Conservation (phyloP, 2,329 filamentous ascomycete species). For the Ascochyta lentis region DNA sequence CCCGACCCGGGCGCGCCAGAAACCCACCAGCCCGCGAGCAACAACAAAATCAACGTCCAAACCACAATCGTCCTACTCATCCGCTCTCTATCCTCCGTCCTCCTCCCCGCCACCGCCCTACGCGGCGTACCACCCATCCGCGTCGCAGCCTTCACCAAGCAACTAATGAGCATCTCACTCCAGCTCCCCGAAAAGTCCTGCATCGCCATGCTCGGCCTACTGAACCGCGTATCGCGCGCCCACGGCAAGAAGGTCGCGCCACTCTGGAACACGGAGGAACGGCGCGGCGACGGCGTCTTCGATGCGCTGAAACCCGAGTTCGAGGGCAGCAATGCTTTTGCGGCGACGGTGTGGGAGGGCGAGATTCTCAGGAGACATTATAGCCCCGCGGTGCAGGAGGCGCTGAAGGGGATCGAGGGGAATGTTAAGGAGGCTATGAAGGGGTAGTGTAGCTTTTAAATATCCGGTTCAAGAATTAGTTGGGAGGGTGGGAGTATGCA, state of each 20-base stretch:
- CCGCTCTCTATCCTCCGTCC: constrained; percentile 80
- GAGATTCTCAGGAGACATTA: constrained; percentile 87
- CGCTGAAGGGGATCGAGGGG: constrained; percentile 54
- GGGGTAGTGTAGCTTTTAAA: constrained; percentile 1
- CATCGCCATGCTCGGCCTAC: constrained; percentile 77
- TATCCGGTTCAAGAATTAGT: no score
- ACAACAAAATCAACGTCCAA: constrained; percentile 87
- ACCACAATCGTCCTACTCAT: constrained; percentile 93
- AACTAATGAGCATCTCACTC: constrained; percentile 79
- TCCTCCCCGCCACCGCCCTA: constrained; percentile 77
- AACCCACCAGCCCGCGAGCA: constrained; percentile 50
- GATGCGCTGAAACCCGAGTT: constrained; percentile 73
- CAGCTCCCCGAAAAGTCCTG: constrained; percentile 91
- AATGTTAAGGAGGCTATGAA: constrained; percentile 41
- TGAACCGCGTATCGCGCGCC: constrained; percentile 78
- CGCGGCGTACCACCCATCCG: constrained; percentile 79
- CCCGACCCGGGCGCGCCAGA: constrained; percentile 65
- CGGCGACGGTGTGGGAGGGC: constrained; percentile 90
- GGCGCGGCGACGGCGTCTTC: constrained; percentile 87
- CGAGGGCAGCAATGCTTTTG: constrained; percentile 89
- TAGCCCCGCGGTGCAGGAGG: constrained; percentile 83
- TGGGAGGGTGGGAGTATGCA: no score
- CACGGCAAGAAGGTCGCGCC: constrained; percentile 82
- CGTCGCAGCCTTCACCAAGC: constrained; percentile 92
- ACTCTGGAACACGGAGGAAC: constrained; percentile 95